phyloP scores from a whole-genome alignment of 2,329 filamentous ascomycete species.

The Colletotrichum salicis region DNA sequence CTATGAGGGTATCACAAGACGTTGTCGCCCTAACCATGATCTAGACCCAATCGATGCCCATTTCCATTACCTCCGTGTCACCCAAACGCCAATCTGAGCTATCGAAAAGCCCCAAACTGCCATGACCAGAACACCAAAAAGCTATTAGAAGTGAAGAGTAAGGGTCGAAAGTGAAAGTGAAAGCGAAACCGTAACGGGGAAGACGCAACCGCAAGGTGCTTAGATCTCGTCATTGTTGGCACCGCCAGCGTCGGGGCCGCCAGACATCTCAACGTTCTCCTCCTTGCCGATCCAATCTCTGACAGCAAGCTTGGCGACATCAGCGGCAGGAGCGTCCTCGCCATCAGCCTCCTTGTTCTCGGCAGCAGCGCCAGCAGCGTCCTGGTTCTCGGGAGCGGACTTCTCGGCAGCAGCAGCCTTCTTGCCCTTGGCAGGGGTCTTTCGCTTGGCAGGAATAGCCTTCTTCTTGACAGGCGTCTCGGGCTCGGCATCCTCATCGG shows the following conservation, averaged over 20 bases:
- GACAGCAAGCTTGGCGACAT: constrained; percentile 28
- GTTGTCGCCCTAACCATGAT: background rate
- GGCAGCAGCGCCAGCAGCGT: background rate
- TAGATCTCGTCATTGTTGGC: constrained; percentile 10
- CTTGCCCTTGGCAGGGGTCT: constrained; percentile 16
- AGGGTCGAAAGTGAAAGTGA: background rate
- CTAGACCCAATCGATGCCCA: background rate
- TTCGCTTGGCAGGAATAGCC: constrained; percentile 14
- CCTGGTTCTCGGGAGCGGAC: background rate
- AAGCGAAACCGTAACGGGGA: no score
- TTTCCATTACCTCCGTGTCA: background rate
- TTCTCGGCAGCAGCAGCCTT: background rate
- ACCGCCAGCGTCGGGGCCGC: background rate
- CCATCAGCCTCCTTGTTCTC: constrained; percentile 7
- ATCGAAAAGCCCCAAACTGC: background rate
- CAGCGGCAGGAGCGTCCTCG: constrained; percentile 9
- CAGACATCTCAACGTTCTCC: constrained; percentile 17
- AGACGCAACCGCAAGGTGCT: background rate
- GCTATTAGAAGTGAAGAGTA: background rate
- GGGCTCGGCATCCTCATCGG: background rate
- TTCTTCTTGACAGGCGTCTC: constrained; percentile 35
- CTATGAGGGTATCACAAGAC: background rate
- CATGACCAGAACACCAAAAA: background rate
- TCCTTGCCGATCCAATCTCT: constrained; percentile 9
- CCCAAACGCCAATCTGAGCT: background rate